Evolutionary conservation across 2,329 filamentous ascomycete species (phyloP), one percentile per base, ranked within the genome.

Genomic region (Penicillium corylophilum): DNA sequence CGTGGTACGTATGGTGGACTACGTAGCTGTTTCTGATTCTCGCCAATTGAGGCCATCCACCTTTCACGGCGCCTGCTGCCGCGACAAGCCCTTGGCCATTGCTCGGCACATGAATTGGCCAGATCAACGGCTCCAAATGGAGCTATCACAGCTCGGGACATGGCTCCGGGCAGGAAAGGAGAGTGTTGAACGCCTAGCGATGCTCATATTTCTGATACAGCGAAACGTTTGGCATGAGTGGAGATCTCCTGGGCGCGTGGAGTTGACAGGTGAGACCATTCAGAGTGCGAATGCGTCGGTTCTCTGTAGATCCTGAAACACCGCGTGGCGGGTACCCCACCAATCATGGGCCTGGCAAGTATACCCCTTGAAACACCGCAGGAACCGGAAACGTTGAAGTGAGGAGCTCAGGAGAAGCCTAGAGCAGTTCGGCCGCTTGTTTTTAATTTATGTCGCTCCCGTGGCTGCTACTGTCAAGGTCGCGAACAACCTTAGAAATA

Each of bases 141-240:
- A 53, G 51, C 35, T 47, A 44, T 61, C 50, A 61, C 41, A 48
- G 50, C 40, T 4, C 5, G 49, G 52, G 44, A 42, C 33, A 55
- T 23, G 31, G 24, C 24, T 35, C 47, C 40, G 39, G 33, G 48
- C 24, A 36, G 47, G 40, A 38, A 33, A 43, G 40, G 39, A 20
- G 40, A 6, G 24, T 40, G 35, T 31, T 39, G 44, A 40, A 4
- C 24, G 31, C 39, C 36, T 39, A 38, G 42, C 31, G 36, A 4
- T 12, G 20, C 28, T 59, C 57, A 60, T 60, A 48, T 57, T 44
- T 59, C 47, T 63, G 55, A 46, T 48, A 62, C 57, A 24, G 18
- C 29, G 50, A 42, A 36, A 24, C 47, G 55, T 58, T 42, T 56
- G 42, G 44, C 39, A 50, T 53, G 16, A 42, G 55, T 60, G 51